Evolutionary conservation across 2,329 filamentous ascomycete species (phyloP).

Genomic region (Lecanicillium sp.): DNA sequence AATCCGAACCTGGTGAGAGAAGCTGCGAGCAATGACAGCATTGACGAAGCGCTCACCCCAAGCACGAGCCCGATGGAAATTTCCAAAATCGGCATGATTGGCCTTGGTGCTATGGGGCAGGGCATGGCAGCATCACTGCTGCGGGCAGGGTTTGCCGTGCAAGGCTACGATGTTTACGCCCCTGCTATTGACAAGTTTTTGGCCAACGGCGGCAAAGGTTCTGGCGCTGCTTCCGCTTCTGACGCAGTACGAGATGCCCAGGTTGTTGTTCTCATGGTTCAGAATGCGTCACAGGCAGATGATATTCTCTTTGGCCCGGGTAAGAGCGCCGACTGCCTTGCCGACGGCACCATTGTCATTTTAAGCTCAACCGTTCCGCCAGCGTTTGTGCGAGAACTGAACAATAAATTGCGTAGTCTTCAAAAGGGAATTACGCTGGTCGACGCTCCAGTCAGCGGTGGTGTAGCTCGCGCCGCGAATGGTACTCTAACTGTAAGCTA

Average conservation of each 20-base stretch:
- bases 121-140: conserved; percentile 28
- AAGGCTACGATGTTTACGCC: conserved; percentile 23
- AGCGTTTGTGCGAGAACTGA: conserved; percentile 16
- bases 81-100: conserved; percentile 25
- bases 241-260: conserved; percentile 20
- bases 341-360: conserved; percentile 21
- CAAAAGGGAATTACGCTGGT: conserved; percentile 21
- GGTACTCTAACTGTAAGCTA: conserved; percentile 24
- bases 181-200: conserved; percentile 21
- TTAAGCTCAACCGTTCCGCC: conserved; percentile 29
- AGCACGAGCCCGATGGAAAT: conserved; percentile 15
- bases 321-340: conserved; percentile 18
- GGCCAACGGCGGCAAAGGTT: conserved; percentile 14
- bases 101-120: conserved; percentile 29
- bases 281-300: conserved; percentile 23
- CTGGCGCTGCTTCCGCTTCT: conserved; percentile 16
- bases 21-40: conserved; percentile 6
- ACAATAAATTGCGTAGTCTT: conserved; percentile 12
- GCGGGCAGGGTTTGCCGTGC: conserved; percentile 21
- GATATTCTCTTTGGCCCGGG: conserved; percentile 22
- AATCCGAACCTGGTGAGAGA: conserved; percentile 11
- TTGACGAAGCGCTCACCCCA: conserved; percentile 11
- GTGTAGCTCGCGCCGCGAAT: conserved; percentile 25
- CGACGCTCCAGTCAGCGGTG: conserved; percentile 29
- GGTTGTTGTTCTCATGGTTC: conserved; percentile 27